Conservation (phyloP, 768 basidiomycete genomes). For the Kwoniella dejecticola region DNA sequence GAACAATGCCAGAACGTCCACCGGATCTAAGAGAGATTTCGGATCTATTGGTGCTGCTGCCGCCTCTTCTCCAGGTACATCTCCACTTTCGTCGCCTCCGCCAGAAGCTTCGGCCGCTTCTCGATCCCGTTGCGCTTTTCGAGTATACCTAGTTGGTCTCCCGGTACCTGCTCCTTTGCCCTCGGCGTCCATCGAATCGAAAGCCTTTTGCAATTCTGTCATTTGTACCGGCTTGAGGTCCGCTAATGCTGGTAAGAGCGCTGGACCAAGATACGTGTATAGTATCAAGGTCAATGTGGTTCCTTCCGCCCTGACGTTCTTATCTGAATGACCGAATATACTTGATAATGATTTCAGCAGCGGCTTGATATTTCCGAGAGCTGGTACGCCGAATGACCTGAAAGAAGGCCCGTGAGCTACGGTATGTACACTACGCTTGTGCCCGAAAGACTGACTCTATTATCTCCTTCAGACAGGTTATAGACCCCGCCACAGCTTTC, state of each 20-base stretch:
- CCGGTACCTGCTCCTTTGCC: slow-evolving; percentile 79
- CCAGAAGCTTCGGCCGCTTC: slow-evolving; percentile 50
- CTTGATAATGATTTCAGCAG: slow-evolving; percentile 86
- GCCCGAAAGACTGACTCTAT: slow-evolving; percentile 64
- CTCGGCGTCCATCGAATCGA: slow-evolving; percentile 78
- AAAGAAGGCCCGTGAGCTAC: background rate
- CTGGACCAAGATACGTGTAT: slow-evolving; percentile 82
- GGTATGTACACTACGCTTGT: background rate
- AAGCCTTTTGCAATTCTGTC: slow-evolving; percentile 89
- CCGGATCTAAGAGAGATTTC: slow-evolving; percentile 74
- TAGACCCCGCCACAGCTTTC: slow-evolving; percentile 80
- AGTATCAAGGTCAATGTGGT: slow-evolving; percentile 70
- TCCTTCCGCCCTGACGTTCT: slow-evolving; percentile 91
- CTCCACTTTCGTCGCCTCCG: slow-evolving; percentile 56
- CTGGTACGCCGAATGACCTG: slow-evolving; percentile 78
- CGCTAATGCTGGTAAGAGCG: slow-evolving; percentile 77
- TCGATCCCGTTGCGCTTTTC: slow-evolving; percentile 66
- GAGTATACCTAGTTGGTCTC: slow-evolving; percentile 77
- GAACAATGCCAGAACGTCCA: slow-evolving; percentile 74
- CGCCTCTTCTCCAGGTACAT: slow-evolving; percentile 55
- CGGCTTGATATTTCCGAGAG: slow-evolving; percentile 62
- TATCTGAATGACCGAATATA: slow-evolving; percentile 92
- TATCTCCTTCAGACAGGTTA: slow-evolving; percentile 77
- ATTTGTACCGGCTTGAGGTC: slow-evolving; percentile 97
- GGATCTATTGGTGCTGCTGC: slow-evolving; percentile 72